These are phyloP conservation scores for Pythium chondricola DNA, from an alignment of 352 stramenopile genomes.

Conservation along the genomic window DNA sequence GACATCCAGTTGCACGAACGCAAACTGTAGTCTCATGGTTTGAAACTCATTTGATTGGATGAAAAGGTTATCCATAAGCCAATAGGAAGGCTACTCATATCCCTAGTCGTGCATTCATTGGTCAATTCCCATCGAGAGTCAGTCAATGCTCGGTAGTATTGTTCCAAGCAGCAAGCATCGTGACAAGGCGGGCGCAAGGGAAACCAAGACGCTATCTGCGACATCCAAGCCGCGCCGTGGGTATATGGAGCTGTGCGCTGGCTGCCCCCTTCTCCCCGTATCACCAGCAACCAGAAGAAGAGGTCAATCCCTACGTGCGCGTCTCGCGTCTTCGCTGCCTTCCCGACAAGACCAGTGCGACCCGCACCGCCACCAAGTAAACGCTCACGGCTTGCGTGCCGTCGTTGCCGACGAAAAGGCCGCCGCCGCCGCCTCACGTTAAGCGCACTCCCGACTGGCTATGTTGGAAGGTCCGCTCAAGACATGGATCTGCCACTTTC, in stretches of 20 bases:
- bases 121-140: slow-evolving; percentile 18
- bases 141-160: not conserved
- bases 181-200: no score
- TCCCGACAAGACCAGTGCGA: no score
- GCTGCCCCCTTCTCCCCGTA: not conserved
- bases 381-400: not conserved
- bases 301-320: not conserved
- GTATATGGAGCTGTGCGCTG: not conserved
- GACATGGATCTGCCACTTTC: slow-evolving; percentile 81
- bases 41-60: no score
- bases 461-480: slow-evolving; percentile 87
- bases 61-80: no score
- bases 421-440: not conserved
- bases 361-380: not conserved
- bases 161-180: not conserved
- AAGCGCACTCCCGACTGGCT: not conserved
- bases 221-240: not conserved
- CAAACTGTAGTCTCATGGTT: no score
- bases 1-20: no score
- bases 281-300: not conserved
- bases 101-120: no score
- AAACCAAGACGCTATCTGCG: not conserved
- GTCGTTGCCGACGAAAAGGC: not conserved
- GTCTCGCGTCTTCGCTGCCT: no score
- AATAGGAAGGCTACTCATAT: no score